Base-by-base conservation (phyloP, 805 yeast genomes). In the Sugiyamaella qingdaonensis region DNA sequence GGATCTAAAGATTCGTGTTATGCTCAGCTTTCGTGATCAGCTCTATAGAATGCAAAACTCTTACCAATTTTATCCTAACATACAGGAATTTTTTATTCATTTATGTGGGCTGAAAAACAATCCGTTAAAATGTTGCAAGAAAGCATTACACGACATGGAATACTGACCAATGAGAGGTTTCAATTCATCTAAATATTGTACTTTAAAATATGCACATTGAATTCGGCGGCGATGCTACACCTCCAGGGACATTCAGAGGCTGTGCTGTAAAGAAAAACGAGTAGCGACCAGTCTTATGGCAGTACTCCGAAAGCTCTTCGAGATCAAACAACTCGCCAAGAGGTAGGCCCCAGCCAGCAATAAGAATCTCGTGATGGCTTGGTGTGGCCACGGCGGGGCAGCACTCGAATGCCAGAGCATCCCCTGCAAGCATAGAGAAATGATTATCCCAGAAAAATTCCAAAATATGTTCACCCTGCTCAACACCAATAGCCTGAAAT, bases 141-240 rank as follows among this genome's bases (percentile, higher is more conserved):
- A 24, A 3, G 29, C 7, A 24, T 3, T 24, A 24, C 29, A 4
- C 29, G 7, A 24, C 3, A 24, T 24, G 39, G 8, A 13, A 34
- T 8, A 34, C 18, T 8, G 3, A 34, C 14, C 18, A 4, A 34
- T 5, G 5, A 34, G 9, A 8, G 39, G 8, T n/a, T 4, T 13
- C 18, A 16, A 13, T 34, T 34, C 8, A n/a, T 34, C 5, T 34
- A n/a, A 4, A n/a, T 34, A 5, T 34, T 8, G 39, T 8, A 13
- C 3, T 13, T 39, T 48, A 64, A 34, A 64, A 52, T 16, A 64
- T 58, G 29, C 77, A 79, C 10, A 78, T 77, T 1, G 82, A 78
- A 59, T 79, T 77, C 1, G 72, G 69, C 8, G 67, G 57, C 10
- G 70, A 60, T 13, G 72, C 65, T 3, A 69, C 69, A 29, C 72